Conservation (phyloP, 331 rosid species). For the Erythrophleum ivorense region DNA sequence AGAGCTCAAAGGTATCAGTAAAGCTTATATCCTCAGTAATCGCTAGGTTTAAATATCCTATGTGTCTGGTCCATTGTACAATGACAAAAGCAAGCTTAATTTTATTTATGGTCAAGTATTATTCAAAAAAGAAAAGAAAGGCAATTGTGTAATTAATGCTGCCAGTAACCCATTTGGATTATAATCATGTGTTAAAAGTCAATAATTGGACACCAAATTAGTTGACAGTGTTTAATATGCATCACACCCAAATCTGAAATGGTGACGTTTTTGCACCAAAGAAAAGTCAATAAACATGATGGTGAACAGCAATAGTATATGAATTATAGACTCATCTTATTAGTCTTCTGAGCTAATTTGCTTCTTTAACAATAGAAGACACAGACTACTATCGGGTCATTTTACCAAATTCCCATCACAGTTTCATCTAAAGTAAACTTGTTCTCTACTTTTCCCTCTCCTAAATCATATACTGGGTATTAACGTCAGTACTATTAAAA, state of each 20-base stretch:
- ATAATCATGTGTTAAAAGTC: background rate
- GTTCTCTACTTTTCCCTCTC: background rate
- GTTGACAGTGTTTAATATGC: constrained; percentile 5
- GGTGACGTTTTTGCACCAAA: constrained; percentile 1
- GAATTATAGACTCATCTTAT: background rate
- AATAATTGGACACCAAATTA: background rate
- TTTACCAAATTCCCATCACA: background rate
- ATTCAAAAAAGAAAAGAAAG: constrained; percentile 14
- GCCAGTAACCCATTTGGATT: background rate
- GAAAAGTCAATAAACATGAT: background rate
- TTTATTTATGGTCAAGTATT: background rate
- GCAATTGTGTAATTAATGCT: background rate
- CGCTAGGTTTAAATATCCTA: constrained; percentile 9
- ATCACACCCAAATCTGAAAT: constrained; percentile 1
- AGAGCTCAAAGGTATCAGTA: background rate
- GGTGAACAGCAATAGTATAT: background rate
- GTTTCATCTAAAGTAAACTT: background rate
- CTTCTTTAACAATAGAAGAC: background rate
- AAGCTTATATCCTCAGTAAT: background rate
- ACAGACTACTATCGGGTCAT: background rate
- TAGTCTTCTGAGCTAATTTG: background rate
- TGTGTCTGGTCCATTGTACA: background rate
- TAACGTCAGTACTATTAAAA: background rate
- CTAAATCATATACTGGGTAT: background rate
- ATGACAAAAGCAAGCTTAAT: background rate